These are phyloP conservation scores for Pleurotus cornucopiae DNA, from an alignment of 768 basidiomycete species.

Conservation along the genomic window DNA sequence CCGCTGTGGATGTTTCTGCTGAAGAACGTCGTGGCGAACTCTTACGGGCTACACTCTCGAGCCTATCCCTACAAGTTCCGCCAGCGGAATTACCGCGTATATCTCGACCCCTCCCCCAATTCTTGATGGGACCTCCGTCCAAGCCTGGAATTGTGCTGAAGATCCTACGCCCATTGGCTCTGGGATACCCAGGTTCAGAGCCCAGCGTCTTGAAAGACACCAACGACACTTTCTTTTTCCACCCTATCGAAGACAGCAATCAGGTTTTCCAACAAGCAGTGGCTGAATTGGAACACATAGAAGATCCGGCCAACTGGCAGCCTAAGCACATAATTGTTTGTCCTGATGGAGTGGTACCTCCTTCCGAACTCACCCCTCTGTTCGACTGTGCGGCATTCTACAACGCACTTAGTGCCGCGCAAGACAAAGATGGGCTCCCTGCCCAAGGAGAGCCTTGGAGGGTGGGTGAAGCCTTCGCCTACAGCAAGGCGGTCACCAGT, in stretches of 20 bases:
- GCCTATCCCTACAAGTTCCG: constrained; percentile 26
- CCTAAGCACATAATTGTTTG: constrained; percentile 55
- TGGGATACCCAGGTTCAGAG: constrained; percentile 25
- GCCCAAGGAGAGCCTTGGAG: constrained; percentile 36
- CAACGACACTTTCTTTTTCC: constrained; percentile 70
- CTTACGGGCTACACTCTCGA: background rate
- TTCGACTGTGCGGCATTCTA: constrained; percentile 71
- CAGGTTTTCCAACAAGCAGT: constrained; percentile 23
- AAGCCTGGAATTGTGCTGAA: constrained; percentile 35
- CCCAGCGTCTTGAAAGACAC: constrained; percentile 50
- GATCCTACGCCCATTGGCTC: constrained; percentile 30
- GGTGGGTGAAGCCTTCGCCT: constrained; percentile 76
- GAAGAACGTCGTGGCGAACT: background rate
- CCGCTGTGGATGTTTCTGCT: background rate
- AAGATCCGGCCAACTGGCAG: constrained; percentile 33
- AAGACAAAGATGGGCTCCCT: constrained; percentile 19
- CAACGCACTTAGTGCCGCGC: constrained; percentile 36
- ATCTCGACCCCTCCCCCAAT: constrained; percentile 52
- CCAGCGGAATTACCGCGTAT: constrained; percentile 26
- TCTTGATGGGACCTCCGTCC: constrained; percentile 44
- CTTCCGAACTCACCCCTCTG: constrained; percentile 54
- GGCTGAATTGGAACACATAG: constrained; percentile 10
- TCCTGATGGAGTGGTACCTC: constrained; percentile 42
- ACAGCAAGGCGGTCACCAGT: constrained; percentile 87
- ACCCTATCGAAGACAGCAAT: constrained; percentile 29